These are phyloP conservation scores for Tuber brumale DNA, from an alignment of 495 filamentous ascomycete genomes.

Conservation along the genomic window DNA sequence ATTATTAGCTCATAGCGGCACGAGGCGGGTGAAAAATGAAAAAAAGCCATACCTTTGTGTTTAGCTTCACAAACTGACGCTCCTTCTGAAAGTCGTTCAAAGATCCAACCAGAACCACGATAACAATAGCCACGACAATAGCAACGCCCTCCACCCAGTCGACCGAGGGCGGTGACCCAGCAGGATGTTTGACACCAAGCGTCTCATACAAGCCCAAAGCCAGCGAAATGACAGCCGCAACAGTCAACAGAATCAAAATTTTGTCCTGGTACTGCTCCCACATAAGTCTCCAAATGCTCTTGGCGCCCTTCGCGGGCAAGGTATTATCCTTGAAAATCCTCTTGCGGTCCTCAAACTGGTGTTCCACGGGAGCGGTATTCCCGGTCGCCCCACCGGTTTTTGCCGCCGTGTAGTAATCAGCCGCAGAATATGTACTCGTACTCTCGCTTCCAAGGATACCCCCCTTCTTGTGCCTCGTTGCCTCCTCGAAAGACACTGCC, in stretches of 20 bases:
- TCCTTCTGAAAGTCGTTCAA: conserved; percentile 76
- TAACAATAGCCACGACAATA: conserved; percentile 67
- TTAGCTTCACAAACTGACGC: conserved; percentile 70
- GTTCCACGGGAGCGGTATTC: conserved; percentile 23
- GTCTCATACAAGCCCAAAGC: conserved; percentile 67
- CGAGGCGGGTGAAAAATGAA: neutral
- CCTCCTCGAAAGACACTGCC: conserved; percentile 56
- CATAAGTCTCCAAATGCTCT: conserved; percentile 63
- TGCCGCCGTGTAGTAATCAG: conserved; percentile 13
- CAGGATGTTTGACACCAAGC: conserved; percentile 46
- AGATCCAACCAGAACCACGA: conserved; percentile 68
- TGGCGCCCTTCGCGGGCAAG: conserved; percentile 66
- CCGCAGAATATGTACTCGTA: neutral
- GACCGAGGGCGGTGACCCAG: conserved; percentile 46
- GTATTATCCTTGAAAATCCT: conserved; percentile 67
- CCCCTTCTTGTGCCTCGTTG: conserved; percentile 43
- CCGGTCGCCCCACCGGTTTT: conserved; percentile 3
- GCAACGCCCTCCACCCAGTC: conserved; percentile 79
- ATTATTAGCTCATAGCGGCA: conserved; percentile 8
- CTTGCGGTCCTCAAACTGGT: conserved; percentile 57
- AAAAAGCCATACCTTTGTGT: conserved; percentile 51
- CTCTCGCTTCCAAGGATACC: conserved; percentile 7
- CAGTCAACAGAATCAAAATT: conserved; percentile 67
- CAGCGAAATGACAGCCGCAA: conserved; percentile 66
- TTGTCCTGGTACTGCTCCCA: conserved; percentile 88